A percentile compares a stretch with the other conserved stretches of the same genome.
Conservation (phyloP, 148 eudicot genomes). For the Polygonum maritimum region DNA sequence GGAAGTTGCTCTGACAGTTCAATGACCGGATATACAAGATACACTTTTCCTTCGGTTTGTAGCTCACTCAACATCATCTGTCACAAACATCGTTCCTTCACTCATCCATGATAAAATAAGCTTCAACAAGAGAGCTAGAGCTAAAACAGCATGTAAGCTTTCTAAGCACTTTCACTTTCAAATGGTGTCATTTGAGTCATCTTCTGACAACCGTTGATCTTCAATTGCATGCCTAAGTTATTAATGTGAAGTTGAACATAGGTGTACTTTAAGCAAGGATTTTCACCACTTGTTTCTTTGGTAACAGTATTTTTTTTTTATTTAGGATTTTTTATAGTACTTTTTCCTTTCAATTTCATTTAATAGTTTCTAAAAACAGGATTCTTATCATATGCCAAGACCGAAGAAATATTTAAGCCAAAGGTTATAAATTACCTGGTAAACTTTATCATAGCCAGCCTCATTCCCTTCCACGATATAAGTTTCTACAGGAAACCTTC, state of each 20-base stretch:
- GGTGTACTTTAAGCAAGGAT: not conserved
- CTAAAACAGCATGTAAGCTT: not conserved
- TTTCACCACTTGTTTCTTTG: not conserved
- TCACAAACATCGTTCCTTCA: not conserved
- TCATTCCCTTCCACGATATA: constrained; percentile 57
- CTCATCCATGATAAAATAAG: not conserved
- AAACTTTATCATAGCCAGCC: constrained; percentile 60
- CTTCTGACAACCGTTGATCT: not conserved
- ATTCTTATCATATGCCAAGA: too few species aligned
- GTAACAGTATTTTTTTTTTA: not conserved
- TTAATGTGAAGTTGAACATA: not conserved
- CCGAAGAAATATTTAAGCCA: not conserved
- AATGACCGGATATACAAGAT: constrained; percentile 76
- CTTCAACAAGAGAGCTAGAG: not conserved
- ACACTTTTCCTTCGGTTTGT: constrained; percentile 69
- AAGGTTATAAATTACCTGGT: constrained; percentile 39
- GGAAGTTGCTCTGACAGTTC: constrained; percentile 84
- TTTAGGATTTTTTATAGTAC: too few species aligned
- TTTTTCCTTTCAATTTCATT: too few species aligned
- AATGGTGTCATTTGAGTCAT: not conserved
- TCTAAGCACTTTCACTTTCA: not conserved
- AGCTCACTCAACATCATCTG: constrained; percentile 82
- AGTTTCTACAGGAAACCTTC: constrained; percentile 82
- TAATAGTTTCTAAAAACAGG: too few species aligned
- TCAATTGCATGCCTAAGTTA: not conserved